Base-by-base conservation (phyloP, 176 grass and related monocot genomes). In the Alloteropsis semialata region DNA sequence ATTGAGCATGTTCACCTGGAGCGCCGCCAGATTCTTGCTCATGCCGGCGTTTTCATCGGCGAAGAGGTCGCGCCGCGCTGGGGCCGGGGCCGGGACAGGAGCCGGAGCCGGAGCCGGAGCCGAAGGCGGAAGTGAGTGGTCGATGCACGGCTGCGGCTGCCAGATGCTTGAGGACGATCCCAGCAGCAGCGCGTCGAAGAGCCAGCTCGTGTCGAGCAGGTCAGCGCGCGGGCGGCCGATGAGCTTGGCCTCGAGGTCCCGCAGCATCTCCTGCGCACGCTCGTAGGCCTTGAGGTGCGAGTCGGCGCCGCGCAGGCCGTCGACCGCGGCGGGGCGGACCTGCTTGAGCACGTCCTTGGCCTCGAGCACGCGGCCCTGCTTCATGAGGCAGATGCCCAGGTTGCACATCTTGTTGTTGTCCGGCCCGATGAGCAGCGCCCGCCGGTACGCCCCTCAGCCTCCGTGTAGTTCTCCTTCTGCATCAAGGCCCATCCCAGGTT, bases 401-500 rank as follows among this genome's bases (percentile, higher is more conserved):
- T 99, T 99, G 93, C 96, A 99, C 96, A 93, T 93, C 88, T 99
- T 99, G 87, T 99, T 99, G 93, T 96, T 96, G 69, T 99, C 96
- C 25, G 87, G 44, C 22, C 91, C 93, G 65, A 99, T 93, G 69
- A 88, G 69, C 39, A 99, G 85, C 27, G 96, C 96, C 25, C 72
- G 73, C 27, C 91, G 85, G 82, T 99, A 99, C 12, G 93, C 96
- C 3, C 84, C 81, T 99, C 96, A 17, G 96, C 96, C 71, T 96
- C 96, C 24, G 87, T 87, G 85, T 99, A 99, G 82, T 92, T 93
- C 37, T 96, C 92, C 84, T 96, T 96, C 84, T 99, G 96, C 96
- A 99, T 99, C 71, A 99, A 82, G 41, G 96, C 96, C 96, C 96
- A 99, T 27, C 91, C 96, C 22, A 99, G 80, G 70, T 99, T 99